Base-by-base conservation (phyloP, 2,329 filamentous ascomycete species). In the Diaporthe vexans region DNA sequence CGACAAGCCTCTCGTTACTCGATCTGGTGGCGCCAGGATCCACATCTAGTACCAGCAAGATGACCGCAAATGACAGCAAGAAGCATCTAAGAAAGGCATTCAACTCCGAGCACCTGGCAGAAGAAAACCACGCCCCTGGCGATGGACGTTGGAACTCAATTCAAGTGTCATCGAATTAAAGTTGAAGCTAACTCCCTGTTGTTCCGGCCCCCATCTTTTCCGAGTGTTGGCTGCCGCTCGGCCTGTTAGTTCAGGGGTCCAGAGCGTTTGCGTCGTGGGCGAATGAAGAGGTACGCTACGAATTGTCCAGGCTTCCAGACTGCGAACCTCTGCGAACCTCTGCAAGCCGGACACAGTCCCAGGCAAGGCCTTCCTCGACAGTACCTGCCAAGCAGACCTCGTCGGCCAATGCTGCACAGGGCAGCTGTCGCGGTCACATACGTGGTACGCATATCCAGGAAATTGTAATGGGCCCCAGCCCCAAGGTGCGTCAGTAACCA, bases 151-250 rank as follows among this genome's bases (percentile, higher is more conserved):
- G 56, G 48, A 51, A 71, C 35, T 71, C 26, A 40, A 61, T 71
- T 59, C 69, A 54, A 24, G 46, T 72, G 70, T 43, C 58, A 72
- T 72, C 52, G 71, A 58, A 72, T 65, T 74, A 74, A 37, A 74
- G 69, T 74, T 72, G 69, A 72, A 43, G 69, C 73, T 61, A 72
- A 51, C 0, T 57, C 17, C 40, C 19, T 54, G 40, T n/a, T 52
- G 33, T 35, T 21, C 40, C 37, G 54, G 73, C 43, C 40, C 21
- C 46, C 54, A 40, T 40, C 48, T 58, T 26, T 63, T 56, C 57
- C 70, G 48, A 40, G 29, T 54, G 33, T 54, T 56, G 26, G 40
- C 46, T 40, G 51, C 56, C 29, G 68, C 43, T 21, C 17, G 19
- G 24, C 58, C 58, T 63, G 37, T 63, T 40, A 56, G 7, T 58